phyloP scores from a whole-genome alignment of 148 eudicot genomes.

The Chenopodium berlandieri region DNA sequence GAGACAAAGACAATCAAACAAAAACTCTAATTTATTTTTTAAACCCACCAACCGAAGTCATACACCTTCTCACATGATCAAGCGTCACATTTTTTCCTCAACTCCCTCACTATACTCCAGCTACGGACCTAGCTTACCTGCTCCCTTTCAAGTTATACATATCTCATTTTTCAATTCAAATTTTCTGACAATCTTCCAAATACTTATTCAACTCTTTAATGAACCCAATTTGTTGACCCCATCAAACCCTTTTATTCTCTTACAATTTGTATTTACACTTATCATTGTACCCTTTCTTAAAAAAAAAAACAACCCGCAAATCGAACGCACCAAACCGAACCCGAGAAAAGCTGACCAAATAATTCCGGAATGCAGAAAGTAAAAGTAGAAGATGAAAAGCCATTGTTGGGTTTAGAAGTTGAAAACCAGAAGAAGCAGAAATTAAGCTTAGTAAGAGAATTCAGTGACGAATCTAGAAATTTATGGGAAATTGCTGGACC shows the following conservation, averaged over 20 bases:
- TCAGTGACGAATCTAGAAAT: constrained; percentile 39
- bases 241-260: background rate
- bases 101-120: background rate
- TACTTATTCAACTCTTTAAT: background rate
- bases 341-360: background rate
- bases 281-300: background rate
- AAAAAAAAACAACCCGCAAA: too few relatives aligned
- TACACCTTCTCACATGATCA: background rate
- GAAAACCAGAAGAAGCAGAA: background rate
- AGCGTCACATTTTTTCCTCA: background rate
- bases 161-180: background rate
- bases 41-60: background rate
- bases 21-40: too few relatives aligned
- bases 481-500: constrained; percentile 58
- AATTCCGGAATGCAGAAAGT: background rate
- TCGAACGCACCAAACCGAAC: too few relatives aligned
- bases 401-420: background rate
- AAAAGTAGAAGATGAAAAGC: background rate
- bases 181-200: background rate
- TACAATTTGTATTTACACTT: background rate
- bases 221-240: background rate
- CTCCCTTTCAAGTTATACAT: background rate
- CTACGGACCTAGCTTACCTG: background rate
- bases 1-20: background rate
- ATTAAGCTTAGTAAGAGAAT: constrained; percentile 16